Base-by-base conservation (phyloP, 2,329 filamentous ascomycete genomes). In the Sclerotiophoma versabilis region DNA sequence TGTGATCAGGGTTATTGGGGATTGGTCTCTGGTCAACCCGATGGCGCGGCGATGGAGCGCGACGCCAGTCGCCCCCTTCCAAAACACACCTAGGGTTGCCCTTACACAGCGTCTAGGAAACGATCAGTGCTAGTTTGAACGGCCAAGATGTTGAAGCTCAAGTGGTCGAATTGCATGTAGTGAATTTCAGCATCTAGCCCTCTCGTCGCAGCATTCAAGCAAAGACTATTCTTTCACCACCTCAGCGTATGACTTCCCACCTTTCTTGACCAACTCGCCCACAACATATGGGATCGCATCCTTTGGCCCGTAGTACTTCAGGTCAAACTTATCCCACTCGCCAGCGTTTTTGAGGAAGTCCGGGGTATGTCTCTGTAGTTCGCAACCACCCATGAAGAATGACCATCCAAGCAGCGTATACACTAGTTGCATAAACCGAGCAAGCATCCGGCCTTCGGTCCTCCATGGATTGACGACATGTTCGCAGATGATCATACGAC, bases 381-480 rank as follows among this genome's bases (percentile, higher is more conserved):
- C 71, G 62, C 83, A 85, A 52, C 79, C 79, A 5, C 79, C 82
- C 59, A 84, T 69, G 57, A 81, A 81, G 59, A 80, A 81, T 4
- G 76, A 75, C 82, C 82, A 85, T 4, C 81, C 79, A 3, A 80
- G 38, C 3, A 74, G 26, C 25, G 71, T 73, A 66, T 78, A 83
- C 11, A 81, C 56, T 10, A 72, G 58, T 69, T 86, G 83, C 62
- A 79, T 63, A 14, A 75, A 10, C 17, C 79, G 67, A n/a, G 76
- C 80, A 11, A 78, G 6, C 10, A 80, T 11, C 29, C 76, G 79
- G 5, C 80, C 82, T 36, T 72, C 71, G n/a, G 70, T 75, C 44
- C 69, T 65, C 79, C 80, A 83, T 1, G 79, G 77, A 61, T 83
- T 84, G 20, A 73, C 77, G 11, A 84, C 79, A 72, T 86, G 84